Evolutionary conservation across 73 alveolate species (phyloP).

Genomic region (Paraurostyla sp.): DNA sequence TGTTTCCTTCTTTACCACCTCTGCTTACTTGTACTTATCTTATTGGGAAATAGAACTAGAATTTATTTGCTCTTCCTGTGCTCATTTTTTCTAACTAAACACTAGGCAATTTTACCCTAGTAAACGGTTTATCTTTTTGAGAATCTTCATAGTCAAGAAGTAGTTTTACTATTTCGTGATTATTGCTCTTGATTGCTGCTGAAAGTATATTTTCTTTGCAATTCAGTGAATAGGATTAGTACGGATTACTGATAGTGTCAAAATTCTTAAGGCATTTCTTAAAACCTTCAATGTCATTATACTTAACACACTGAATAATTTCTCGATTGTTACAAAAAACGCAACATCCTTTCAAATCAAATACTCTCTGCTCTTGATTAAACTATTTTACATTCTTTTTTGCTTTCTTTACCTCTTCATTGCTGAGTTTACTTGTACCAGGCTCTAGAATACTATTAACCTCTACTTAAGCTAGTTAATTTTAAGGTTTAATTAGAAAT

Average conservation of each 20-base stretch:
- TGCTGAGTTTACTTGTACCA: not conserved
- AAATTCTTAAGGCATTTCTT: not conserved
- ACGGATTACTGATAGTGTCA: constrained; percentile 28
- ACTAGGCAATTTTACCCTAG: constrained; percentile 52
- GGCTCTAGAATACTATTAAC: not conserved
- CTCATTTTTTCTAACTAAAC: constrained; percentile 30
- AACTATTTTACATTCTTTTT: not conserved
- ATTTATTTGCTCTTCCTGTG: constrained; percentile 81
- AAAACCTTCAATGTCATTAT: constrained; percentile 19
- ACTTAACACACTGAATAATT: constrained; percentile 19
- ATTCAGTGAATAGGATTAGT: not conserved
- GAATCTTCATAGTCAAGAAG: constrained; percentile 14
- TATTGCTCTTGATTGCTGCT: constrained; percentile 4
- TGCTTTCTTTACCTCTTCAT: not conserved
- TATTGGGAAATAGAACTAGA: constrained; percentile 80
- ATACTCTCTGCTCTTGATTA: not conserved
- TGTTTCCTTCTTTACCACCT: constrained; percentile 94
- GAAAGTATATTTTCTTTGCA: not conserved
- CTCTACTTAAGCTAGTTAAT: not conserved
- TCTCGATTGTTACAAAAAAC: constrained; percentile 49
- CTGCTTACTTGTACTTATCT: constrained; percentile 85
- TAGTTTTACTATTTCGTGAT: constrained; percentile 9
- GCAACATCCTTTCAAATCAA: not conserved
- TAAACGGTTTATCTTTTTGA: not conserved
- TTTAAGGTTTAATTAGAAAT: not conserved